Percentiles rank a stretch among this genome's conserved stretches.
phyloP scores from a whole-genome alignment of 2,329 filamentous ascomycete genomes.

The Fusarium phyllophilum region DNA sequence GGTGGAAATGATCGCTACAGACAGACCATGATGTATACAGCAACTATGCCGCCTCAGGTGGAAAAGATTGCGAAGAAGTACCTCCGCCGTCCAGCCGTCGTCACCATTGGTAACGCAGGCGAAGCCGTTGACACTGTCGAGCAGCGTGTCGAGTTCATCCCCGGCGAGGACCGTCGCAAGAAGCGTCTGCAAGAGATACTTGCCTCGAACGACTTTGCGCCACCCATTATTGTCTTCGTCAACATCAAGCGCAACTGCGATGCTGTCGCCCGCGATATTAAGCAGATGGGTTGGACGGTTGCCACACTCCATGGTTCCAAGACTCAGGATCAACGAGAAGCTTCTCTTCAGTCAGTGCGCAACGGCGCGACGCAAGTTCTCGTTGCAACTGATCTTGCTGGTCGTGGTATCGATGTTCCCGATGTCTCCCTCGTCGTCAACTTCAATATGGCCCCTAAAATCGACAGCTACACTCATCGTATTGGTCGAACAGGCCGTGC shows the following conservation, averaged over 20 bases:
- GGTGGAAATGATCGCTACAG: conserved; percentile 83
- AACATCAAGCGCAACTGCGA: conserved; percentile 99
- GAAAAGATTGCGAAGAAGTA: conserved; percentile 98
- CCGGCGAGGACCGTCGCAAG: conserved; percentile 95
- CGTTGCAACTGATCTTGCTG: conserved; percentile 94
- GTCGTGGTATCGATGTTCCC: conserved; percentile 95
- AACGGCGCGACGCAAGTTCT: conserved; percentile 85
- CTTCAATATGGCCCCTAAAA: conserved; percentile 96
- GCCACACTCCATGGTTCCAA: conserved; percentile 96
- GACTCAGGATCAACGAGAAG: conserved; percentile 97
- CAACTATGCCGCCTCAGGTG: conserved; percentile 92
- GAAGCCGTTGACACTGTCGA: conserved; percentile 98
- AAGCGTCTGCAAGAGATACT: conserved; percentile 94
- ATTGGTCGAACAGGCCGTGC: conserved; percentile 97
- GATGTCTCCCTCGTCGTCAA: conserved; percentile 96
- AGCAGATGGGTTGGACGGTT: conserved; percentile 88
- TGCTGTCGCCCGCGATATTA: conserved; percentile 92
- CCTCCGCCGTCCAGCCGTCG: conserved; percentile 88
- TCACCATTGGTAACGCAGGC: conserved; percentile 92
- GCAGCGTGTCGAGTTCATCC: conserved; percentile 91
- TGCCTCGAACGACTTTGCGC: conserved; percentile 78
- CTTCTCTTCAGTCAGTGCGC: conserved; percentile 85
- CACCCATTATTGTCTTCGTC: conserved; percentile 98
- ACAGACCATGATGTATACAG: conserved; percentile 99
- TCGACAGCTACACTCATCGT: conserved; percentile 96